These are phyloP conservation scores for Fermentozyma sake DNA, from an alignment of 1,139 yeast species.

Conservation along the genomic window DNA sequence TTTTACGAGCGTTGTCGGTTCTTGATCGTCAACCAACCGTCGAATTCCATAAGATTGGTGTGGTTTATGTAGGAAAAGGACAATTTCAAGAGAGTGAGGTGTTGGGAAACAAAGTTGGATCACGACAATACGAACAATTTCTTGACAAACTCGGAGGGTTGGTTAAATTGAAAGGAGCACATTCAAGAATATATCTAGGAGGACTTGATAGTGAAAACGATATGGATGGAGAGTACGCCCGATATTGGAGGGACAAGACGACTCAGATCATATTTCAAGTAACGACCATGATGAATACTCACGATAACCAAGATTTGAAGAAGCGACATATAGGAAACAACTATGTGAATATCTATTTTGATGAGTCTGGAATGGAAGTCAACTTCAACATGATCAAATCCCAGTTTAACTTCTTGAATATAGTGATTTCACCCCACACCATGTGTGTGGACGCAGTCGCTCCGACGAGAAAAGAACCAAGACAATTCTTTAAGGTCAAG, in stretches of 20 bases:
- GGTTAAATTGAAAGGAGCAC: constrained; percentile 50
- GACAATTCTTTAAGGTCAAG: constrained; percentile 41
- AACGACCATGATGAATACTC: constrained; percentile 63
- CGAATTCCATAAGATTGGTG: constrained; percentile 75
- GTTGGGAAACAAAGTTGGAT: constrained; percentile 61
- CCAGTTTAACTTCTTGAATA: constrained; percentile 78
- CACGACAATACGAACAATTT: constrained; percentile 57
- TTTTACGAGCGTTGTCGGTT: constrained; percentile 55
- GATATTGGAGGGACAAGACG: constrained; percentile 69
- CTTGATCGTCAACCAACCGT: constrained; percentile 78
- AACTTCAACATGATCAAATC: constrained; percentile 68
- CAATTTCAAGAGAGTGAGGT: constrained; percentile 65
- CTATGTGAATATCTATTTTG: constrained; percentile 74
- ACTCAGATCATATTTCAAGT: constrained; percentile 74
- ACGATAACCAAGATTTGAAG: constrained; percentile 43
- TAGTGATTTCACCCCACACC: constrained; percentile 69
- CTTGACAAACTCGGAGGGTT: constrained; percentile 55
- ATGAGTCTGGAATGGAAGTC: constrained; percentile 64
- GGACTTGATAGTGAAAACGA: constrained; percentile 71
- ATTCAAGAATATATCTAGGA: constrained; percentile 59
- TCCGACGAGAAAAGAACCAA: constrained; percentile 1
- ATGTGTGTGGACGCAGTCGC: constrained; percentile 3
- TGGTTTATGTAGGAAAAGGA: constrained; percentile 66
- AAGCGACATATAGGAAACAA: constrained; percentile 86
- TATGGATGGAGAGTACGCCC: constrained; percentile 71